Base-by-base conservation (phyloP, 1,139 yeast genomes). In the Zygosaccharomyces pseudobailii region DNA sequence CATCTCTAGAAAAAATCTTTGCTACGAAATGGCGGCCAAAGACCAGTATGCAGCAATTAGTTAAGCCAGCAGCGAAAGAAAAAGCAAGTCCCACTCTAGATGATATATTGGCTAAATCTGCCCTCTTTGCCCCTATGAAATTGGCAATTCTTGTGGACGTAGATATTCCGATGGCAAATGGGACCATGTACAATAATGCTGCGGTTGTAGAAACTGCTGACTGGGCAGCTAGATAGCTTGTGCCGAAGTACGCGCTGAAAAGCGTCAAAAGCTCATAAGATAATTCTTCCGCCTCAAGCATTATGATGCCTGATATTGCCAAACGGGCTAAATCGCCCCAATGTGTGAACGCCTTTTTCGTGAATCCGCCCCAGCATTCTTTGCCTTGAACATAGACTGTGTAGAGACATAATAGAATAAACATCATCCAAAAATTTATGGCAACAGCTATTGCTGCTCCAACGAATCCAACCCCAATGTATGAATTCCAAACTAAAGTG, bases 131-230 rank as follows among this genome's bases (percentile, higher is more conserved):
- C 4, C 97, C 97, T 47, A 89, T 78, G 58, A 84, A 87, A 63
- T 84, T 87, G 36, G 96, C 96, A 42, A 88, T 83, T 67, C 97
- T 74, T 0, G 96, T 88, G 0, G 95, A 83, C 0, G 90, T 75
- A 0, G 95, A 95, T 42, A 88, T 88, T 36, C 95, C 84, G 4
- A 87, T 79, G 0, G 96, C 92, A 72, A 89, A 89, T 10, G 96
- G 96, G 10, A 87, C 75, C 84, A 87, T 89, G 59, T 86, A 89
- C 1, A 88, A 71, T 45, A 89, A 70, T 1, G 94, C 84, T 0
- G 92, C 90, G 44, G 87, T 74, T 3, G 95, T 84, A 4, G 94
- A 82, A 0, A 87, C 82, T 0, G 95, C 90, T 40, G 95, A 84
- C 65, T 89, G 96, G 0, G 96, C 92, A 0, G 96, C 96, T 55